Evolutionary conservation across 2,329 filamentous ascomycete species (phyloP).

Genomic region (Podosphaera aphanis): DNA sequence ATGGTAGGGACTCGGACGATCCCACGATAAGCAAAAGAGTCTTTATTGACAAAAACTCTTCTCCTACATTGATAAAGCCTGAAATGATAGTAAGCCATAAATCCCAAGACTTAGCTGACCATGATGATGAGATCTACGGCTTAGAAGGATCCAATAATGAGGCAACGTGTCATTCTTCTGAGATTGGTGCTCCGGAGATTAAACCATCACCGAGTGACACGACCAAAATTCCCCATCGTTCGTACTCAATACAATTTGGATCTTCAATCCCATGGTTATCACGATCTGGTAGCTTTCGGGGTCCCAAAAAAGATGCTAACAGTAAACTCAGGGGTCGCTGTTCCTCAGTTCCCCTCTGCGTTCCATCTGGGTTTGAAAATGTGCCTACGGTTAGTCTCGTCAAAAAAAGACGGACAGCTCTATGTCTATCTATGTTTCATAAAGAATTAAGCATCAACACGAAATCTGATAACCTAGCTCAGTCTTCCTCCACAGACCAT

Average conservation of each 20-base stretch:
- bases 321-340: slow-evolving; percentile 23
- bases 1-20: slow-evolving; percentile 9
- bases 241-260: slow-evolving; percentile 35
- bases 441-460: neutral
- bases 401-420: neutral
- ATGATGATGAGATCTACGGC: slow-evolving; percentile 10
- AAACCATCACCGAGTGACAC: slow-evolving; percentile 14
- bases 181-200: slow-evolving; percentile 4
- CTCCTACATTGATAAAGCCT: slow-evolving; percentile 15
- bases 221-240: slow-evolving; percentile 25
- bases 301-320: slow-evolving; percentile 26
- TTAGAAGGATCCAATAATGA: slow-evolving; percentile 9
- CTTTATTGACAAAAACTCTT: slow-evolving; percentile 10
- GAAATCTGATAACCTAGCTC: neutral
- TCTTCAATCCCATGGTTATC: slow-evolving; percentile 33
- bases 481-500: neutral
- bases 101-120: slow-evolving; percentile 5
- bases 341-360: slow-evolving; percentile 27
- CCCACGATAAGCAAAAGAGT: slow-evolving; percentile 14
- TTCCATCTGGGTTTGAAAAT: slow-evolving; percentile 9
- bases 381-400: slow-evolving; percentile 6
- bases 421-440: neutral
- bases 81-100: slow-evolving; percentile 9
- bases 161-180: slow-evolving; percentile 4
- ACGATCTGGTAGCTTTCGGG: slow-evolving; percentile 31